These are phyloP conservation scores for Coemansia sp. DNA, from an alignment of 192 early-diverging fungal genomes.

Conservation along the genomic window DNA sequence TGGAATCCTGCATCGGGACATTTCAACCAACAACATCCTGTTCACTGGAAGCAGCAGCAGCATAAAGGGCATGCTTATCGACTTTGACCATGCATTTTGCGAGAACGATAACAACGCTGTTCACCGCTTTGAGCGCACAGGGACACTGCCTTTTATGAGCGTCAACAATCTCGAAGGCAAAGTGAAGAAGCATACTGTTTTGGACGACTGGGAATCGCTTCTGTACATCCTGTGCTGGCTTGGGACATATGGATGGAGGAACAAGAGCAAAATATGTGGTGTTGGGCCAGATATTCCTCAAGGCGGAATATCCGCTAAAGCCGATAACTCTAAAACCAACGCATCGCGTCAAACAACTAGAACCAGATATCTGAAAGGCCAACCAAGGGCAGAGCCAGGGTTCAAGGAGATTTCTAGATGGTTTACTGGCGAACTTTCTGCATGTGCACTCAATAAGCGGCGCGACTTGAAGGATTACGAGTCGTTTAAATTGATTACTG, in stretches of 20 bases:
- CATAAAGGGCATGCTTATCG: slow-evolving; percentile 28
- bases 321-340: no score
- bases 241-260: slow-evolving; percentile 21
- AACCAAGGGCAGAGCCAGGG: no score
- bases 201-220: slow-evolving; percentile 39
- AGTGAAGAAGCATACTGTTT: slow-evolving; percentile 1
- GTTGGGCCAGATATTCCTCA: no score
- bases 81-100: slow-evolving; percentile 27
- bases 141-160: slow-evolving; percentile 41
- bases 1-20: slow-evolving; percentile 15
- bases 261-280: neutral
- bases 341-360: no score
- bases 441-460: no score
- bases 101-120: neutral
- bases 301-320: no score
- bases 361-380: no score
- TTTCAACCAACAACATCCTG: slow-evolving; percentile 26
- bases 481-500: no score
- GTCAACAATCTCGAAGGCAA: slow-evolving; percentile 20
- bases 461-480: no score
- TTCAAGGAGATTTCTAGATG: no score
- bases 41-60: neutral
- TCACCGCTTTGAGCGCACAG: slow-evolving; percentile 9
- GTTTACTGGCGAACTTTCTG: no score
- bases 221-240: slow-evolving; percentile 36